Evolutionary conservation across 345 rosid genomes (phyloP).

Genomic region (Erucastrum elatum): DNA sequence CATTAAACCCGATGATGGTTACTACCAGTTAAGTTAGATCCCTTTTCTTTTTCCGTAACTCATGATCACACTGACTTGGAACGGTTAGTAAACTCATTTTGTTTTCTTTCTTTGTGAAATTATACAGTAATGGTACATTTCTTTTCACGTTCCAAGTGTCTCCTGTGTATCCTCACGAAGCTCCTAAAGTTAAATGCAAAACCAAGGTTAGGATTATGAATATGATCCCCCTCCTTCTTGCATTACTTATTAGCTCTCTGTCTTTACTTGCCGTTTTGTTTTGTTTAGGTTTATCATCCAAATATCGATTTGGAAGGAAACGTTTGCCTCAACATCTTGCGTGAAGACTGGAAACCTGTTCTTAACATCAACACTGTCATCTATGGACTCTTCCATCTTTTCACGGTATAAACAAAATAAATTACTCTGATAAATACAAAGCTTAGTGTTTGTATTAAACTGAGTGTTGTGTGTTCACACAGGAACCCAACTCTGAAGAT

Average conservation of each 20-base stretch:
- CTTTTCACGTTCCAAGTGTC: constrained; percentile 87
- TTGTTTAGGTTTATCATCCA: constrained; percentile 88
- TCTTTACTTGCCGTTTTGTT: too few relatives aligned
- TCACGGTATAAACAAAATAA: constrained; percentile 57
- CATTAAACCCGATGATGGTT: constrained; percentile 84
- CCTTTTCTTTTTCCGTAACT: background rate
- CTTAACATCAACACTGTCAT: constrained; percentile 92
- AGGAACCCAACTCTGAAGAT: constrained; percentile 95
- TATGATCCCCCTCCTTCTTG: background rate
- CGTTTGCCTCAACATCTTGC: constrained; percentile 86
- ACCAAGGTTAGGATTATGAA: constrained; percentile 58
- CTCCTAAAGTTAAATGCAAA: constrained; percentile 98
- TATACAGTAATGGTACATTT: constrained; percentile 75
- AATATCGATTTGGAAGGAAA: constrained; percentile 98
- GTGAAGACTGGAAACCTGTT: constrained; percentile 99
- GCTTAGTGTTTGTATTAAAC: background rate
- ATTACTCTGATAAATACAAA: background rate
- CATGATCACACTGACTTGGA: background rate
- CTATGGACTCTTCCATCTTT: constrained; percentile 88
- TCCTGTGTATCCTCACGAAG: constrained; percentile 89
- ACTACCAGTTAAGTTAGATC: constrained; percentile 60
- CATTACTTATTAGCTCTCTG: background rate
- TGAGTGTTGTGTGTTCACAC: constrained; percentile 12
- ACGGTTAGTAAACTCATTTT: background rate
- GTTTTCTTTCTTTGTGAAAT: background rate